Evolutionary conservation across 1,284 basidiomycete species (phyloP), one percentile per base, ranked within the genome.

Genomic region (Gymnopus androsaceus): DNA sequence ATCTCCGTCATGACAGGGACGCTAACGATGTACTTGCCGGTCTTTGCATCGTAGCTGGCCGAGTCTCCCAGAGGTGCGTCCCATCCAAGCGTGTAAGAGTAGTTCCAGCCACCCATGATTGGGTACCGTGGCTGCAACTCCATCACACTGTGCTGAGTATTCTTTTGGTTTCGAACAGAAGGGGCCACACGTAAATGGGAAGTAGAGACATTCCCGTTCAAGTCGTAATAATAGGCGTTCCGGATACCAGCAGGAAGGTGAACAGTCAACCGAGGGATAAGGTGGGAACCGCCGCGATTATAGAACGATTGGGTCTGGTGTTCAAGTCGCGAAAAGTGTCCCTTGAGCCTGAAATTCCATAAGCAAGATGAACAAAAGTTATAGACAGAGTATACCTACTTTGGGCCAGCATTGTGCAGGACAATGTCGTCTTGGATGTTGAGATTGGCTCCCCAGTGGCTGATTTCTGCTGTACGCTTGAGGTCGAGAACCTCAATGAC

Each of bases 71-170:
- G 77, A 19, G 92, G 88, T 8, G 88, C 80, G 66, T 98, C 94
- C 82, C 90, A 99, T 3, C 97, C 97, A 11, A 98, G 79, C 4
- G 90, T 94, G 74, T 96, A 99, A 40, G 80, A 85, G 73, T 97
- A 99, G 70, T 98, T 98, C 97, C 97, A 99, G 17, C 96, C 95
- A 28, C 97, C 97, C 59, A 98, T 73, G 25, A 99, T 67, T 7
- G 97, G 97, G 71, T 95, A 99, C 36, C 97, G 83, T 0, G 97
- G 96, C 44, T 80, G 81, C 44, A 99, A 69, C 65, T 98, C 94
- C 38, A 98, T 76, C 9, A 84, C 63, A 57, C 87, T 90, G 64
- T 75, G 81, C 54, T 82, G 79, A 55, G 74, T 77, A 17, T 73
- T 71, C 58, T 80, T 78, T 40, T 75, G 72, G 15, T 47, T 44